Evolutionary conservation across 179 eudicot genomes (phyloP).

Genomic region (Beta lomatogona): DNA sequence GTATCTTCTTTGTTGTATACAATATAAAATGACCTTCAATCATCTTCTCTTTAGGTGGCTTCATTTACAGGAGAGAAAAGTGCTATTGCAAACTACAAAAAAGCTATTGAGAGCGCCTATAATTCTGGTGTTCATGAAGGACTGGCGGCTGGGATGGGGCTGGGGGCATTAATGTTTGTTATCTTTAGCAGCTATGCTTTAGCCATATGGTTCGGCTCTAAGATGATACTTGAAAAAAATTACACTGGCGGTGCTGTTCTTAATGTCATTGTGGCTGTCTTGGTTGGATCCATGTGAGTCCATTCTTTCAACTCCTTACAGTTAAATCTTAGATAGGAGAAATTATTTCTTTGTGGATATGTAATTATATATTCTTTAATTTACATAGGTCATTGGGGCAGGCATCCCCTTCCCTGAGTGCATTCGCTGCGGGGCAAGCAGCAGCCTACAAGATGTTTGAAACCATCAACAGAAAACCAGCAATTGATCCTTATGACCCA

Average conservation of each 20-base stretch:
- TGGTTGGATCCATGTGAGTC: slow-evolving; percentile 51
- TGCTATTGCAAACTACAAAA: slow-evolving; percentile 42
- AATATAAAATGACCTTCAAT: not conserved
- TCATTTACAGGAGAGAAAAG: slow-evolving; percentile 52
- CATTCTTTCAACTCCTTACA: not conserved
- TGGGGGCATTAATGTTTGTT: slow-evolving; percentile 37
- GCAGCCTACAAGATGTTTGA: slow-evolving; percentile 37
- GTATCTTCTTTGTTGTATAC: not conserved
- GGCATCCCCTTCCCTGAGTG: slow-evolving; percentile 31
- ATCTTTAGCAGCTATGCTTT: slow-evolving; percentile 43
- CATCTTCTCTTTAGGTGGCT: slow-evolving; percentile 34
- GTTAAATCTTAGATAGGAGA: no score
- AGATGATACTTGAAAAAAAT: slow-evolving; percentile 33
- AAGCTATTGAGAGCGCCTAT: slow-evolving; percentile 37
- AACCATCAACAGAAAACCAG: slow-evolving; percentile 30
- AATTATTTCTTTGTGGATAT: no score
- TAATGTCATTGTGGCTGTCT: slow-evolving; percentile 40
- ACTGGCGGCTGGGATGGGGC: slow-evolving; percentile 42
- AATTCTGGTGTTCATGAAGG: slow-evolving; percentile 45
- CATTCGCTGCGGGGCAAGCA: slow-evolving; percentile 34
- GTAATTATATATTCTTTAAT: not conserved
- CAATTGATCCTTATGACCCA: slow-evolving; percentile 30
- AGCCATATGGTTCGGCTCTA: slow-evolving; percentile 52
- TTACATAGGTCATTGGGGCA: slow-evolving; percentile 32
- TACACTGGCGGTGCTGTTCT: slow-evolving; percentile 46